These are phyloP conservation scores for Colletotrichum sp. DNA, from an alignment of 2,329 filamentous ascomycete genomes.

Conservation along the genomic window DNA sequence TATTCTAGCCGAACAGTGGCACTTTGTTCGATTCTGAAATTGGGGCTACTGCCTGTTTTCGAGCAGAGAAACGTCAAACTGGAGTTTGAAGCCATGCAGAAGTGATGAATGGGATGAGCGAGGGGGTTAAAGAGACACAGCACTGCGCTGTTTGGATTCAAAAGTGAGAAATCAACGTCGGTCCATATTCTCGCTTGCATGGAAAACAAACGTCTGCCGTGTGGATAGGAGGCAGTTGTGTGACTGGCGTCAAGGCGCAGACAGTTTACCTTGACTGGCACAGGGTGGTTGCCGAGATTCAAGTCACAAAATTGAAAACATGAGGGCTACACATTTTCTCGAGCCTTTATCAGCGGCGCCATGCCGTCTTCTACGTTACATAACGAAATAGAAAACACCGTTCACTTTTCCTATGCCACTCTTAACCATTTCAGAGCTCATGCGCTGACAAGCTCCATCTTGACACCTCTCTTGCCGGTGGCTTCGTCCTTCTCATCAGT, in stretches of 20 bases:
- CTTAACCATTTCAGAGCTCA: not conserved
- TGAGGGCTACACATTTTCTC: not conserved
- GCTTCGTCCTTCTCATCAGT: conserved; percentile 92
- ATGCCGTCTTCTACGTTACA: not conserved
- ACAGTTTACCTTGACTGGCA: not conserved
- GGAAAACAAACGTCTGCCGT: not conserved
- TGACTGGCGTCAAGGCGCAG: not conserved
- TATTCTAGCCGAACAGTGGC: not conserved
- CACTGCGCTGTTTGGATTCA: not conserved
- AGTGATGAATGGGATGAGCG: not conserved
- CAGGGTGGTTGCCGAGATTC: not conserved
- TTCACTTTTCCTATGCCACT: not conserved
- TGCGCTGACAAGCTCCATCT: conserved; percentile 67
- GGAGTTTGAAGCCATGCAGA: not conserved
- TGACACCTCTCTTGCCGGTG: conserved; percentile 94
- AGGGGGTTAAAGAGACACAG: not conserved
- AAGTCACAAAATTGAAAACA: not conserved
- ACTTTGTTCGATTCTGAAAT: not conserved
- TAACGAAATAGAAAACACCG: not conserved
- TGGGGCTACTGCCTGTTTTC: not conserved
- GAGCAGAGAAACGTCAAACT: not conserved
- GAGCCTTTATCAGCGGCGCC: not conserved
- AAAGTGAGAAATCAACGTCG: not conserved
- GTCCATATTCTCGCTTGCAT: not conserved
- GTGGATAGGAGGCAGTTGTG: not conserved